Evolutionary conservation across 768 basidiomycete genomes (phyloP), one percentile per base, ranked within the genome.

Genomic region (Trametes villosa): DNA sequence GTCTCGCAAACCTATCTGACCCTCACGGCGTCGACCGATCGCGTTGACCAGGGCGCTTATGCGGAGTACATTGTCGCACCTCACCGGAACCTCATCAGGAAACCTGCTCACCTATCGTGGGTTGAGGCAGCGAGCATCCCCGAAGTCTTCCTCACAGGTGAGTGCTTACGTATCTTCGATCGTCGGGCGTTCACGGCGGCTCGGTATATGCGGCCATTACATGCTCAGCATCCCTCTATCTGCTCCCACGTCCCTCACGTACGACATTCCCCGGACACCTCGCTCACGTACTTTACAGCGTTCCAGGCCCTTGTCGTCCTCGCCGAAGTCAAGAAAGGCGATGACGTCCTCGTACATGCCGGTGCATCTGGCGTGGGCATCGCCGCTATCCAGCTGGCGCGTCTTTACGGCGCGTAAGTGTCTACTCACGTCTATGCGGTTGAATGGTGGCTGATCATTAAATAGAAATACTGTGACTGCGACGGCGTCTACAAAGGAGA

Each of bases 301-400:
- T 87, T 79, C 70, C 86, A 88, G 67, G 86, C 83, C 0, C 72
- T 89, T 20, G 79, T 92, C 47, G 71, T 88, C 34, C 83, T 87
- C 62, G 90, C 87, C 0, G 81, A 89, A 65, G 68, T 96, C 44
- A 83, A 88, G 69, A 69, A 80, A 63, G 85, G 86, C 34, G 88
- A 93, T 47, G 76, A 89, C 68, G 91, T 94, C 11, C 81, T 98
- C 17, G 81, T 98, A 13, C 96, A 98, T 70, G 94, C 94, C 20
- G 96, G 88, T 8, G 94, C 94, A 3, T 93, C 91, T 13, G 94
- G 95, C 29, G 94, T 97, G 4, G 94, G 94, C 1, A 72, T 96
- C 17, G 88, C 94, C 3, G 92, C 92, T 15, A 92, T 90, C 49
- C 96, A 98, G 74, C 76, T 97, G 20, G 92, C 94, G 20, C 85